Evolutionary conservation across 2,329 filamentous ascomycete genomes (phyloP), one percentile per base, ranked within the genome.

Genomic region (Cordyceps cicadae): DNA sequence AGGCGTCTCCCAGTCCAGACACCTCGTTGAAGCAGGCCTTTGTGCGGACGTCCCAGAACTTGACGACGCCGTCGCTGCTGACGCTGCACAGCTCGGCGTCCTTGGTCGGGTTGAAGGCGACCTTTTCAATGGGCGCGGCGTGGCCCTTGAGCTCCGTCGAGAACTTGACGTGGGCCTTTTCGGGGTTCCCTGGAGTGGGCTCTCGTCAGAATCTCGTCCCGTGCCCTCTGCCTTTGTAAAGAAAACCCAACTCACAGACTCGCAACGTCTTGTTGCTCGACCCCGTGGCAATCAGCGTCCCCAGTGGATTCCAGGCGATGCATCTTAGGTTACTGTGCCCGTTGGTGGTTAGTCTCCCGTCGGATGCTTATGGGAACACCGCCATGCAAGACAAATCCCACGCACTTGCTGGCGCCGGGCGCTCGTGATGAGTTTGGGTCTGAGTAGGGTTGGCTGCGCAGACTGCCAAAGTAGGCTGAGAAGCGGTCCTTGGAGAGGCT

Each of bases 231-330:
- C 9, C 26, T n/a, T 21, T 26, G 11, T 11, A 3, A n/a, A n/a
- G 14, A 21, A 32, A 5, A 5, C 19, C 11, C 4, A 48, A 79
- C 82, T 70, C 70, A 85, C 89, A 93, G 53, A 92, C 87, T 67
- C 89, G 85, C 59, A 93, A 74, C 9, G 83, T 88, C 66, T 82
- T 84, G 68, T 90, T 87, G 26, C 80, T 77, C 6, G 87, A 83
- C 3, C 91, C 92, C 0, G 92, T 95, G 0, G 93, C 93, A 63
- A 97, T 86, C 62, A 94, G 79, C 9, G 85, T 88, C 39, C 93
- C 92, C 0, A 90, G 79, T 0, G 92, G 90, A 65, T 93, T 96
- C 93, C 93, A 97, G 45, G 89, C 87, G 65, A 97, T 87, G 1
- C 88, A 87, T 46, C 89, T 86, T 61, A 95, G 80, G 64, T 87